phyloP scores from a whole-genome alignment of 129 eudicot genomes.

The sunflower (Helianthus annuus) region HanXRQr2.0-SUNRISE NC_035447.2:41353589-41354088 shows the following conservation, averaged over 20 bases:
- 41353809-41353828: slow-evolving; percentile 17
- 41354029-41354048: slow-evolving; percentile 10
- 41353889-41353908: slow-evolving; percentile 33
- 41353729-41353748: slow-evolving; percentile 47
- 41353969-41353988: slow-evolving; percentile 14
- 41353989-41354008: slow-evolving; percentile 40
- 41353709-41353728: slow-evolving; percentile 37
- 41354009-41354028: slow-evolving; percentile 40
- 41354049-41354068: slow-evolving; percentile 14
- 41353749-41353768: slow-evolving; percentile 28
- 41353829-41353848: slow-evolving; percentile 25
- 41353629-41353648: slow-evolving; percentile 28
- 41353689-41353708: slow-evolving; percentile 37
- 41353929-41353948: slow-evolving; percentile 48
- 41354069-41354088: slow-evolving; percentile 26
- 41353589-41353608: slow-evolving; percentile 39
- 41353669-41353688: slow-evolving; percentile 33
- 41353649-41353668: slow-evolving; percentile 27
- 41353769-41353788: slow-evolving; percentile 39
- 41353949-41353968: slow-evolving; percentile 47
- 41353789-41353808: slow-evolving; percentile 38
- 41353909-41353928: slow-evolving; percentile 48
- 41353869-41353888: slow-evolving; percentile 37
- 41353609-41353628: not conserved
- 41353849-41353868: slow-evolving; percentile 42